Base-by-base conservation (phyloP, 371 early-diverging fungal genomes). In the Mortierella sp. region DNA sequence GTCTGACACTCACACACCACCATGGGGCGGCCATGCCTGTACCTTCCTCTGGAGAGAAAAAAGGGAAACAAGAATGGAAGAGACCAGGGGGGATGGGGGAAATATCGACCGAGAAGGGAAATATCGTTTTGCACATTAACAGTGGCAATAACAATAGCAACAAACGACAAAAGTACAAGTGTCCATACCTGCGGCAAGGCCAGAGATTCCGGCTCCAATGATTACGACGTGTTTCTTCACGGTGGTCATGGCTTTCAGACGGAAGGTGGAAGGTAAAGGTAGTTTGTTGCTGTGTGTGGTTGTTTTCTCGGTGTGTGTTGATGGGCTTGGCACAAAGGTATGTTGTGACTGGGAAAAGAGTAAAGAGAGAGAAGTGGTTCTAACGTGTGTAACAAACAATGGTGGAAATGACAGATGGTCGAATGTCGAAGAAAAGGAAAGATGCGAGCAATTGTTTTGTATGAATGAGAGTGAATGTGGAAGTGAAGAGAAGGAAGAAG, bases 191-290 rank as follows among this genome's bases (percentile, higher is more conserved):
- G 88, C 88, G 28, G 85, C 82, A 50, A 88, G 82, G 50, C 88
- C 88, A n/a, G 88, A 80, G 73, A 88, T 84, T 44, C 88, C 88
- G 68, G 88, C 88, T 26, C 88, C 88, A 52, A 88, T 78, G 76
- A 88, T 77, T 45, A 88, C 77, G 70, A 88, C 76, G 70, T 80
- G 80, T 60, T 82, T 82, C 74, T 78, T 78, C 21, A 54, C n/a
- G 38, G 71, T 76, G 24, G 54, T 82, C 80, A 82, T 82, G 63
- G 19, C 34, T 73, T 63, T 54, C 42, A 38, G 68, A 68, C 21
- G 31, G 34, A 28, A 34, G 34, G 42, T 24, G 3, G 68, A 38
- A 5, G 42, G 42, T 38, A 38, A 38, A 38, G 16, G 58, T 58
- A 34, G 28, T 13, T 60, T 28, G 31, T 60, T 60, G 68, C 31